Base-by-base conservation (phyloP, 768 basidiomycete genomes). In the Podaxis mareebaensis region DNA sequence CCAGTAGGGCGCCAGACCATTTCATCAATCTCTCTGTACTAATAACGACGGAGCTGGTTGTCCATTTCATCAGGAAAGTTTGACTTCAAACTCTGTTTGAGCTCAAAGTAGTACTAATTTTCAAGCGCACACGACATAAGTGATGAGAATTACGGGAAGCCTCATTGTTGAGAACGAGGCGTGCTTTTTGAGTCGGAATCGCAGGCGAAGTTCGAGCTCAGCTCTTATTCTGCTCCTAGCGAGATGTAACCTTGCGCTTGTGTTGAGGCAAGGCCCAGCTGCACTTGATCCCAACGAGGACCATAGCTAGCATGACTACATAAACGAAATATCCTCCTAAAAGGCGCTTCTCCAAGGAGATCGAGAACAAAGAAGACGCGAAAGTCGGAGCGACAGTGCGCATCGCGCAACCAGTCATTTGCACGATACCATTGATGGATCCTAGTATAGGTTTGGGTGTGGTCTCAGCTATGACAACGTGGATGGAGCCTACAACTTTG, bases 331-430 rank as follows among this genome's bases (percentile, higher is more conserved):
- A 76, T 1, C 85, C 85, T 1, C 82, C 81, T 1, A 77, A 68
- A 46, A 84, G 72, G 44, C 80, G 74, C 42, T 69, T 69, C 61
- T 85, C 73, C 7, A 82, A 54, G 0, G 85, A 85, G 0, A 84
- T 66, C 0, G 88, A 82, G 66, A 85, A 88, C 15, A 88, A 71
- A 0, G 87, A 86, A 2, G 84, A 81, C 4, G 86, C 79, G 20
- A 81, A 66, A 12, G 83, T 77, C 0, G 87, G 87, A 1, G 83
- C 84, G 7, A 87, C 68, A 0, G 84, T 76, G 33, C 86, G 78
- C 66, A 81, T 75, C 3, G 78, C 72, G 0, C 82, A 83, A 2
- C 77, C 76, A 5, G 80, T 69, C 69, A 84, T 83, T 70, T 89
- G 86, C 4, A 79, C 85, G 39, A 87, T 64, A 2, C 86, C 85